A percentile compares a stretch with the other conserved stretches of the same genome.
Conservation (phyloP, 441 rosid species). For the Breynia disticha region DNA sequence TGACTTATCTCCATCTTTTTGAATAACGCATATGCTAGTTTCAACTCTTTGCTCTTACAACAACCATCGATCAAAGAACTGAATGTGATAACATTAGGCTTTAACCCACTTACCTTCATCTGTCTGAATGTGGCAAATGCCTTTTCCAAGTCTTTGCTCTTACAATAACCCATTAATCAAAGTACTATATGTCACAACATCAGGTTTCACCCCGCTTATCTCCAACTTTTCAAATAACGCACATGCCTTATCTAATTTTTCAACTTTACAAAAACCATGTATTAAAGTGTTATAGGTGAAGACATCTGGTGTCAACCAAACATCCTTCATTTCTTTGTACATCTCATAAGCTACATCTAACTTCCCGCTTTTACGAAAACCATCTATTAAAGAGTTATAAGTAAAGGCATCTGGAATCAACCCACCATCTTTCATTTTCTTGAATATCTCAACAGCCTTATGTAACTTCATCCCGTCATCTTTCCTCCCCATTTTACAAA, state of each 20-base stretch:
- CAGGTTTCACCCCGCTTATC: constrained; percentile 38
- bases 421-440: constrained; percentile 17
- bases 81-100: too few relatives aligned
- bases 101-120: too few relatives aligned
- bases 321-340: constrained; percentile 49
- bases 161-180: too few relatives aligned
- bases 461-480: constrained; percentile 49
- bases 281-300: constrained; percentile 47
- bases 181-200: too few relatives aligned
- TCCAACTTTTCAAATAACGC: constrained; percentile 41
- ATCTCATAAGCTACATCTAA: constrained; percentile 44
- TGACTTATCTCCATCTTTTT: too few relatives aligned
- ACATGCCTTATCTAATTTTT: constrained; percentile 44
- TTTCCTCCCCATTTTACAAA: constrained; percentile 67
- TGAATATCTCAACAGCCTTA: constrained; percentile 40
- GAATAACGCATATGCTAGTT: constrained; percentile 22
- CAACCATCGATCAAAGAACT: constrained; percentile 53
- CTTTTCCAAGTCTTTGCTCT: too few relatives aligned
- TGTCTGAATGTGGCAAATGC: too few relatives aligned
- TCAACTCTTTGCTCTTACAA: constrained; percentile 56
- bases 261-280: constrained; percentile 60
- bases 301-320: constrained; percentile 36
- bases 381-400: constrained; percentile 63
- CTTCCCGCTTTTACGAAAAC: constrained; percentile 56
- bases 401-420: constrained; percentile 33